phyloP scores from a whole-genome alignment of 148 eudicot genomes.

The Agrostemma githago region DNA sequence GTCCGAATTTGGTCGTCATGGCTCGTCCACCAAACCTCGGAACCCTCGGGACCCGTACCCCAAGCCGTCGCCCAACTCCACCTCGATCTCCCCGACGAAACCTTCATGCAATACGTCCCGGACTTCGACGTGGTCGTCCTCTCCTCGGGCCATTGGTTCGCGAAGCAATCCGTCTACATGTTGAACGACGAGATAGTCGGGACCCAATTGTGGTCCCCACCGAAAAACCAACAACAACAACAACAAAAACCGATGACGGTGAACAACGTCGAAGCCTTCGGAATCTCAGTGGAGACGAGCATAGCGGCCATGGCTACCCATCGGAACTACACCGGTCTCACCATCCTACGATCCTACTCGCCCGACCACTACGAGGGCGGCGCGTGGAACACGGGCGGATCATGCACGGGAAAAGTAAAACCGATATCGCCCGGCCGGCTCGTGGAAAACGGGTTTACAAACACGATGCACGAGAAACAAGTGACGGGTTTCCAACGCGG shows the following conservation, averaged over 20 bases:
- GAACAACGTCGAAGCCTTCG: slow-evolving; percentile 74
- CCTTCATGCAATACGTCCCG: slow-evolving; percentile 52
- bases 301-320: slow-evolving; percentile 57
- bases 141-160: slow-evolving; percentile 98
- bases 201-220: slow-evolving; percentile 82
- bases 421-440: slow-evolving; percentile 52
- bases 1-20: slow-evolving; percentile 95
- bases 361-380: slow-evolving; percentile 98
- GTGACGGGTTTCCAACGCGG: slow-evolving; percentile 55
- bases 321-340: slow-evolving; percentile 62
- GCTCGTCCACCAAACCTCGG: slow-evolving; percentile 78
- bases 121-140: slow-evolving; percentile 70
- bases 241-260: slow-evolving; percentile 29
- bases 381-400: slow-evolving; percentile 93
- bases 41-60: slow-evolving; percentile 47
- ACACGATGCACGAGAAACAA: slow-evolving; percentile 77
- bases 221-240: slow-evolving; percentile 22
- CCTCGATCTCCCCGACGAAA: slow-evolving; percentile 76
- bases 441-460: slow-evolving; percentile 68
- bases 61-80: slow-evolving; percentile 65
- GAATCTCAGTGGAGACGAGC: slow-evolving; percentile 74
- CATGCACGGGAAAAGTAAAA: slow-evolving; percentile 77
- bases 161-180: slow-evolving; percentile 73
- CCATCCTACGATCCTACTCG: slow-evolving; percentile 75
- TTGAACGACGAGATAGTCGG: slow-evolving; percentile 82